phyloP scores from a whole-genome alignment of 2,329 filamentous ascomycete species.

The Colletotrichum sp. region DNA sequence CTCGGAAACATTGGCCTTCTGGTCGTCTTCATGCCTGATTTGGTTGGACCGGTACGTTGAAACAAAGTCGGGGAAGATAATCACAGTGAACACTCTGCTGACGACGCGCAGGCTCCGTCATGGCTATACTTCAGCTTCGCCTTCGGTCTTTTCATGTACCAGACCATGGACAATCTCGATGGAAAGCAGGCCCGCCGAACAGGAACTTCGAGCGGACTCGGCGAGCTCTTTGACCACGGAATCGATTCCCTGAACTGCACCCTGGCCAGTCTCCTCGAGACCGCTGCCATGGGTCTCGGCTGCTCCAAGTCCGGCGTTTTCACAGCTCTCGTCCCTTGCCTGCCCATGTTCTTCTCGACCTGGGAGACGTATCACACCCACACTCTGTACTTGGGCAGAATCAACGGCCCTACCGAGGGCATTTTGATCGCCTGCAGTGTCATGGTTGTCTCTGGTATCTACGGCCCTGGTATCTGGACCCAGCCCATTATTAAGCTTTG shows the following conservation, averaged over 20 bases:
- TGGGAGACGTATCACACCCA: slow-evolving; percentile 99
- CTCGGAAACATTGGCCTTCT: slow-evolving; percentile 79
- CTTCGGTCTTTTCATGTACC: slow-evolving; percentile 96
- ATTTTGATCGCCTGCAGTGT: slow-evolving; percentile 85
- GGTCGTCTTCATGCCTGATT: slow-evolving; percentile 83
- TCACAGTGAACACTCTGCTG: slow-evolving; percentile 1
- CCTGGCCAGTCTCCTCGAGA: slow-evolving; percentile 86
- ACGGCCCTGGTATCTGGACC: slow-evolving; percentile 87
- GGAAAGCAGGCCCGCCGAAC: slow-evolving; percentile 96
- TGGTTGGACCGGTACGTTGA: slow-evolving; percentile 80
- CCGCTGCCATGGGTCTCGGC: slow-evolving; percentile 90
- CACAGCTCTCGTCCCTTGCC: slow-evolving; percentile 86
- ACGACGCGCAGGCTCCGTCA: slow-evolving; percentile 67
- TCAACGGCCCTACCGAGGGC: slow-evolving; percentile 97
- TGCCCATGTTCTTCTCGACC: slow-evolving; percentile 99
- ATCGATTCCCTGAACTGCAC: slow-evolving; percentile 99
- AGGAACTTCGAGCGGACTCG: slow-evolving; percentile 90
- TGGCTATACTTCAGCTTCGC: slow-evolving; percentile 98
- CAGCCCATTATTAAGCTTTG: slow-evolving; percentile 72
- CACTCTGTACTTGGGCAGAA: slow-evolving; percentile 91
- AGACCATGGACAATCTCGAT: slow-evolving; percentile 98
- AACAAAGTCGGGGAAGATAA: background rate
- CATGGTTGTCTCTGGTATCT: slow-evolving; percentile 87
- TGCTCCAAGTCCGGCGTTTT: slow-evolving; percentile 85
- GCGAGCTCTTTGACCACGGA: slow-evolving; percentile 97